Evolutionary conservation across 306 rosid species (phyloP), one percentile per base, ranked within the genome.

Genomic region (Vicia sativa): DNA sequence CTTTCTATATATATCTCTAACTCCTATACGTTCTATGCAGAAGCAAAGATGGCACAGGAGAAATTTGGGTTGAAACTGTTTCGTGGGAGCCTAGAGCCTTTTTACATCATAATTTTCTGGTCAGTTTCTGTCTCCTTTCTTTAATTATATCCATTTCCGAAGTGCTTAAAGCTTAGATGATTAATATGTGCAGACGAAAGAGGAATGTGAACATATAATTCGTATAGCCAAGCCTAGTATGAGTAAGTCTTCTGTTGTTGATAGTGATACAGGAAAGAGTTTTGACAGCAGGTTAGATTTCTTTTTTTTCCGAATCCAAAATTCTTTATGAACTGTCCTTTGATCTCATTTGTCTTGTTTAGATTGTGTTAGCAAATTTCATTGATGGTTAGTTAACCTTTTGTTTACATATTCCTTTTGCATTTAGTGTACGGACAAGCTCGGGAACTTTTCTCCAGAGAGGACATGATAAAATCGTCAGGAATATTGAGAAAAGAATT

Each of bases 81-180:
- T 90, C 97, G 0, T 95, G 97, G 99, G 91, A 90, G 84, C 99
- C 99, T 50, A 79, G 97, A 82, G 97, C 99, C 7, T 81, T 88
- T 67, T 41, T 95, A 23, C 88, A 88, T 82, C 99, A 95, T 61
- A 88, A 95, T 64, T 90, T 95, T 81, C 82, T 90, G 88, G 96
- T 93, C n/a, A 79, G 80, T 65, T 26, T 7, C 1, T 19, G 1
- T 18, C 21, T 2, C 9, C 23, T 19, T 67, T n/a, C 2, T 4
- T 23, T 52, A 4, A 59, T 42, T 6, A 21, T 39, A 34, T 61
- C 15, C 14, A 15, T 43, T 56, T 60, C 34, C 37, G 9, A 41
- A 77, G 44, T 44, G 7, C 65, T 81, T 41, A 79, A 11, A 34
- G 53, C n/a, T 76, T 77, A 74, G 49, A 44, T 70, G 64, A 46